These are phyloP conservation scores for Adansonia digitata DNA, from an alignment of 345 rosid genomes.

Conservation along the genomic window DNA sequence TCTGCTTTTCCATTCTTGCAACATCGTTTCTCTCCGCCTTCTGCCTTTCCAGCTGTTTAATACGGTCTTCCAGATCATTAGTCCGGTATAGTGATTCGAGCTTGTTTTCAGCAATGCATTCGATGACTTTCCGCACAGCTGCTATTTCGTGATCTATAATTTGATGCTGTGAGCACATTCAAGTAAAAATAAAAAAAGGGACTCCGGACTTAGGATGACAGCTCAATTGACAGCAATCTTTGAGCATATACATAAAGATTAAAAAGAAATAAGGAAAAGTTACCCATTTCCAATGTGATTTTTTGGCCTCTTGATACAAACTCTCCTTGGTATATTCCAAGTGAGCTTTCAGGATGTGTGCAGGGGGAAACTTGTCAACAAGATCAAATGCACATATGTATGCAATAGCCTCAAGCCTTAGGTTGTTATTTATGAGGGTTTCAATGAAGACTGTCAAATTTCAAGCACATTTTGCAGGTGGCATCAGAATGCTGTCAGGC, in stretches of 20 bases:
- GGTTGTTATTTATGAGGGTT: constrained; percentile 1
- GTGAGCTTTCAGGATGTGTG: constrained; percentile 22
- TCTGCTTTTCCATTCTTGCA: not conserved
- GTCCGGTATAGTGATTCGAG: constrained; percentile 12
- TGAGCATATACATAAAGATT: not conserved
- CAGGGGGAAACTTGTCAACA: constrained; percentile 26
- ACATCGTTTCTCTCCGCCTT: not conserved
- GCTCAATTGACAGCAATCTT: not conserved
- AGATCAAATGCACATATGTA: constrained; percentile 33
- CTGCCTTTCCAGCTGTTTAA: constrained; percentile 17
- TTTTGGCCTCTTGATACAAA: constrained; percentile 11
- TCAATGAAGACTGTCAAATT: constrained; percentile 9
- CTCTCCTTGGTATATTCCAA: constrained; percentile 3
- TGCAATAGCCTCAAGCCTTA: constrained; percentile 22
- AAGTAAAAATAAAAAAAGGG: not conserved
- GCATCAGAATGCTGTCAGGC: not conserved
- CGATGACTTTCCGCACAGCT: constrained; percentile 10
- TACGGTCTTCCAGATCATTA: not conserved
- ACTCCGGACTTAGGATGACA: not conserved
- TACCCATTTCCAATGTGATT: not conserved
- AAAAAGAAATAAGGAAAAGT: not conserved
- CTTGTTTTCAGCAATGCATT: constrained; percentile 24
- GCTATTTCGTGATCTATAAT: constrained; percentile 16
- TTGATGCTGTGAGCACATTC: constrained; percentile 18
- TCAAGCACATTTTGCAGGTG: constrained; percentile 5